Evolutionary conservation across 1,284 basidiomycete species (phyloP).

Genomic region (Pterulicium gracile): DNA sequence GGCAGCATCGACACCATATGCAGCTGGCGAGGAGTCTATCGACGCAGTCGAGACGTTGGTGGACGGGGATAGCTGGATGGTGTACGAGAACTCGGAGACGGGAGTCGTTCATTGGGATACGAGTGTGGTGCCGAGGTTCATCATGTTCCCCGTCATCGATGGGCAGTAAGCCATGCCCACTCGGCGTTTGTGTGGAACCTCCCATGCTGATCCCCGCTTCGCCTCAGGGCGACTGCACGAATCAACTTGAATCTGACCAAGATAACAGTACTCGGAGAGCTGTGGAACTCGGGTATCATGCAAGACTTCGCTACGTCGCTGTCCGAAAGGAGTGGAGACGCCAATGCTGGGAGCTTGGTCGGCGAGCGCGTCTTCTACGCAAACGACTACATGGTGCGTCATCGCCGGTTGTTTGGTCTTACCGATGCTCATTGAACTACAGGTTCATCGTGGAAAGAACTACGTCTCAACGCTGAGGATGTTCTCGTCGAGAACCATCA

Average conservation of each 20-base stretch:
- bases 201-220: too few relatives aligned
- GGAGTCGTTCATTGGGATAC: conserved; percentile 35
- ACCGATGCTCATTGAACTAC: neutral
- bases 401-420: neutral
- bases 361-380: conserved; percentile 60
- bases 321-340: conserved; percentile 24
- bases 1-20: conserved; percentile 31
- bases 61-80: conserved; percentile 36
- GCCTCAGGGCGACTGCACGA: conserved; percentile 36
- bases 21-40: conserved; percentile 17
- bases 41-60: conserved; percentile 28
- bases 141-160: conserved; percentile 33
- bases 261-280: conserved; percentile 36
- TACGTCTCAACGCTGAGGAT: conserved; percentile 56
- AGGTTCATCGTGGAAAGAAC: conserved; percentile 49
- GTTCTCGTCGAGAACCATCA: conserved; percentile 49
- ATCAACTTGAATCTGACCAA: conserved; percentile 49
- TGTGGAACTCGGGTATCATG: conserved; percentile 37
- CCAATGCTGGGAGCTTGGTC: conserved; percentile 44
- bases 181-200: too few relatives aligned
- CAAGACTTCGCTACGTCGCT: conserved; percentile 29
- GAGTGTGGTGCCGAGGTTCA: conserved; percentile 35
- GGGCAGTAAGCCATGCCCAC: conserved; percentile 21
- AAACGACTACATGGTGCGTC: conserved; percentile 56
- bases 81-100: conserved; percentile 31